Conservation (phyloP, 2,329 filamentous ascomycete species). For the Intubia oerlemansii region DNA sequence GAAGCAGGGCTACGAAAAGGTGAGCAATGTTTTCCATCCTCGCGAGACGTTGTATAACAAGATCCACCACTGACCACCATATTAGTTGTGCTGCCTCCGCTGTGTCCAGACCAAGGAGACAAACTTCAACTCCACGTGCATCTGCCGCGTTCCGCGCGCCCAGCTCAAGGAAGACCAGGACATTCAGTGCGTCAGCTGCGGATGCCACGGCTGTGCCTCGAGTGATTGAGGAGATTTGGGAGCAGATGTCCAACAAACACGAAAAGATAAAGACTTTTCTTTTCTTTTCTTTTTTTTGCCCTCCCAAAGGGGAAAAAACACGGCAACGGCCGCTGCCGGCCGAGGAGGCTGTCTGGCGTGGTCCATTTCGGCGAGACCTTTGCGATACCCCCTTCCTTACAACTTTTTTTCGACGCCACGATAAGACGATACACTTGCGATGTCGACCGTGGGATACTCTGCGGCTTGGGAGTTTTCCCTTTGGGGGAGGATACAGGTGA, state of each 20-base stretch:
- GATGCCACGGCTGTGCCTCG: conserved; percentile 63
- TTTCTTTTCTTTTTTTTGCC: too few species aligned
- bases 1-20: conserved; percentile 97
- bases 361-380: too few species aligned
- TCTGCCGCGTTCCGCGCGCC: conserved; percentile 81
- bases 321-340: too few species aligned
- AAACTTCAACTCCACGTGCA: conserved; percentile 94
- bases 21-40: conserved; percentile 16
- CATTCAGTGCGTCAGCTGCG: conserved; percentile 87
- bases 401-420: too few species aligned
- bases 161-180: conserved; percentile 79
- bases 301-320: too few species aligned
- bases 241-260: too few species aligned
- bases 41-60: not conserved
- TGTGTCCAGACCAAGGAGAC: conserved; percentile 99
- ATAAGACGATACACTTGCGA: too few species aligned
- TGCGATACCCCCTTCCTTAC: too few species aligned
- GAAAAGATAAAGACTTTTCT: not conserved
- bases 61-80: conserved; percentile 10
- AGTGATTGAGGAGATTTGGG: conserved; percentile 4
- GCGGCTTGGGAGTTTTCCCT: too few species aligned
- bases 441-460: too few species aligned
- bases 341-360: too few species aligned
- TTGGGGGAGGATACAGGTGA: too few species aligned
- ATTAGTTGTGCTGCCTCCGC: conserved; percentile 70